Percentiles rank a stretch among this genome's conserved stretches.
phyloP scores from a whole-genome alignment of 306 rosid genomes.

The Luffa aegyptiaca region DNA sequence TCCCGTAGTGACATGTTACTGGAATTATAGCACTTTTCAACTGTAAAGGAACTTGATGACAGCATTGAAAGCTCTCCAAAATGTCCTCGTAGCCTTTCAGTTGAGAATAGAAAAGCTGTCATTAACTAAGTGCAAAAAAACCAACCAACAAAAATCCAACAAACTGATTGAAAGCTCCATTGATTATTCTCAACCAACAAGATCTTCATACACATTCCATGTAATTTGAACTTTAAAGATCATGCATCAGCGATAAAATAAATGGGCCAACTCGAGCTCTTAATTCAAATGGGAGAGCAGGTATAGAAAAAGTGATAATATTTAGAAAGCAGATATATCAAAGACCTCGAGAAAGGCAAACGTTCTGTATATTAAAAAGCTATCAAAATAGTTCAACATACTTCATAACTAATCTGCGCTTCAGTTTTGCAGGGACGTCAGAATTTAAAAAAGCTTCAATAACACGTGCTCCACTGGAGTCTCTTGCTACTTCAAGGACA shows the following conservation, averaged over 20 bases:
- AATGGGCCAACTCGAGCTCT: background rate
- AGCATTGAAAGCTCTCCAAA: conserved; percentile 70
- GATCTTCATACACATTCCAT: background rate
- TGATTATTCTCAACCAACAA: background rate
- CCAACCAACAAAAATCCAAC: background rate
- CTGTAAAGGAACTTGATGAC: conserved; percentile 61
- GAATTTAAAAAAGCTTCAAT: conserved; percentile 77
- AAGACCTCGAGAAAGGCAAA: conserved; percentile 6
- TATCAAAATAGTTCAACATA: conserved; percentile 28
- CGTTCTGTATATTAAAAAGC: background rate
- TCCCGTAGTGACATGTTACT: conserved; percentile 67
- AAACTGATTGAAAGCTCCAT: background rate
- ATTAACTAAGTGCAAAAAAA: background rate
- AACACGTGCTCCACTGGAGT: conserved; percentile 66
- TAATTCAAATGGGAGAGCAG: background rate
- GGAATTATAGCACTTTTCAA: conserved; percentile 62
- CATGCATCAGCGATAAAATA: background rate
- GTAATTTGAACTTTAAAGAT: background rate
- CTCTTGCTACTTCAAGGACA: conserved; percentile 55
- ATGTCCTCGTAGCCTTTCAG: conserved; percentile 61
- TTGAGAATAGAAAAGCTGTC: conserved; percentile 11
- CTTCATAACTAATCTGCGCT: conserved; percentile 59
- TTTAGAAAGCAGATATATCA: background rate
- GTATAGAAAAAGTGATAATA: background rate
- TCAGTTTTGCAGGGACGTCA: conserved; percentile 56